A percentile compares a stretch with the other conserved stretches of the same genome.
phyloP scores from a whole-genome alignment of 23 red algal species.

The Pyropia yezoensis region DNA sequence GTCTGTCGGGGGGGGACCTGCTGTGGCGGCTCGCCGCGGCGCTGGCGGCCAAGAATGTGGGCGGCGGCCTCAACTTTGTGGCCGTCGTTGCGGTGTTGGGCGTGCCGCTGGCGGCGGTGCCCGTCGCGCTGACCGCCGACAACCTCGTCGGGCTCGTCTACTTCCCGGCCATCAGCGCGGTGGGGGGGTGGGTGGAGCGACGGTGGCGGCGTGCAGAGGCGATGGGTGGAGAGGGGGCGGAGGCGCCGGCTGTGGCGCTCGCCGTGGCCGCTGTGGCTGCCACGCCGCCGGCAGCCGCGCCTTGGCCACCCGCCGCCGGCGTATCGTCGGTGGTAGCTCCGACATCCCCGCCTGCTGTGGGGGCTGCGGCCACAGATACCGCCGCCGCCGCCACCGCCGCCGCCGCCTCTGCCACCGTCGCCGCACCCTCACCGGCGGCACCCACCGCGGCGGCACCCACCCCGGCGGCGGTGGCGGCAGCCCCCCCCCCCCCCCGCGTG shows the following conservation, averaged over 20 bases:
- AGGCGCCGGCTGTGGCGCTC: too few relatives aligned
- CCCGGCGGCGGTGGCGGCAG: too few relatives aligned
- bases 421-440: too few relatives aligned
- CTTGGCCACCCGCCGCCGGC: not conserved
- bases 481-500: not conserved
- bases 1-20: not conserved
- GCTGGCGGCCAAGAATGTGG: constrained; percentile 12
- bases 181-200: not conserved
- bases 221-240: too few relatives aligned
- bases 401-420: too few relatives aligned
- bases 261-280: not conserved
- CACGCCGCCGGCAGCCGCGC: not conserved
- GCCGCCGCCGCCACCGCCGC: too few relatives aligned
- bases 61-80: constrained; percentile 18
- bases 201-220: too few relatives aligned
- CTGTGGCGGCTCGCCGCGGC: constrained; percentile 2
- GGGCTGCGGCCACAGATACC: too few relatives aligned
- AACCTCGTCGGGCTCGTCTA: constrained; percentile 15
- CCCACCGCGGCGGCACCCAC: too few relatives aligned
- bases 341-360: too few relatives aligned
- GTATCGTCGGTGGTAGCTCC: too few relatives aligned
- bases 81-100: constrained; percentile 2
- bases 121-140: not conserved
- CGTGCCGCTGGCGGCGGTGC: not conserved
- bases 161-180: constrained; percentile 1